A percentile compares a stretch with the other conserved stretches of the same genome.
Evolutionary conservation across 208 protist species (phyloP).

Genomic region (Crithidia acanthocephali): DNA sequence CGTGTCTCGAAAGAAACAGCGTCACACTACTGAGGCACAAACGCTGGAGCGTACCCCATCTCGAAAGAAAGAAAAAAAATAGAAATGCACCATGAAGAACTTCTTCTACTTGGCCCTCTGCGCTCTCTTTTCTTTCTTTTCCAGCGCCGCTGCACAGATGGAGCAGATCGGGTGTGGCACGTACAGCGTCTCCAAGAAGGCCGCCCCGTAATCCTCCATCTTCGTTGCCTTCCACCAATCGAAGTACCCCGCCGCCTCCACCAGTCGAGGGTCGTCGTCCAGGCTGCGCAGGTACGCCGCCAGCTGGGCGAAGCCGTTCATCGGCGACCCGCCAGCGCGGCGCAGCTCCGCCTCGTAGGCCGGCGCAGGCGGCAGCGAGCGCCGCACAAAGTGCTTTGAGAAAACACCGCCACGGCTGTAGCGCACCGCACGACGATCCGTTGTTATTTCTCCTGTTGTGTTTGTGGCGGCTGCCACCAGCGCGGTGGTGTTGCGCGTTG

Average conservation of each 20-base stretch:
- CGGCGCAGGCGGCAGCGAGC: neutral
- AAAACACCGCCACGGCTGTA: conserved; percentile 2
- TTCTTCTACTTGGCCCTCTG: neutral
- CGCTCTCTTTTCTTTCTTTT: conserved; percentile 14
- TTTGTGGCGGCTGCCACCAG: too few species aligned
- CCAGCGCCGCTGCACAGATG: conserved; percentile 21
- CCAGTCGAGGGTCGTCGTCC: conserved; percentile 15
- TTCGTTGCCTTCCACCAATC: conserved; percentile 25
- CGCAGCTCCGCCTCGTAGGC: neutral
- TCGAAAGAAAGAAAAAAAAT: too few species aligned
- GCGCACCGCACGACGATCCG: neutral
- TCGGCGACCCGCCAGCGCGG: neutral
- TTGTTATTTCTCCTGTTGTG: too few species aligned
- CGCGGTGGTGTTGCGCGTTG: too few species aligned
- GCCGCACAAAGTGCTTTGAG: conserved; percentile 15
- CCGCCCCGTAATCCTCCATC: conserved; percentile 14
- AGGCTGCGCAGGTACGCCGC: conserved; percentile 26
- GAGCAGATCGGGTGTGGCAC: conserved; percentile 17
- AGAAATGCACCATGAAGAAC: too few species aligned
- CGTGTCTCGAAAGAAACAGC: too few species aligned
- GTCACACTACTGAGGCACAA: neutral
- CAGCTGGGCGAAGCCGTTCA: conserved; percentile 30
- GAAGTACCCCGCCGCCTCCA: conserved; percentile 19
- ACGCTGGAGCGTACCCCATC: neutral
- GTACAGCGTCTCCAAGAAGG: conserved; percentile 16